These are phyloP conservation scores for Ustilago trichophora DNA, from an alignment of 1,284 basidiomycete genomes.

Conservation along the genomic window DNA sequence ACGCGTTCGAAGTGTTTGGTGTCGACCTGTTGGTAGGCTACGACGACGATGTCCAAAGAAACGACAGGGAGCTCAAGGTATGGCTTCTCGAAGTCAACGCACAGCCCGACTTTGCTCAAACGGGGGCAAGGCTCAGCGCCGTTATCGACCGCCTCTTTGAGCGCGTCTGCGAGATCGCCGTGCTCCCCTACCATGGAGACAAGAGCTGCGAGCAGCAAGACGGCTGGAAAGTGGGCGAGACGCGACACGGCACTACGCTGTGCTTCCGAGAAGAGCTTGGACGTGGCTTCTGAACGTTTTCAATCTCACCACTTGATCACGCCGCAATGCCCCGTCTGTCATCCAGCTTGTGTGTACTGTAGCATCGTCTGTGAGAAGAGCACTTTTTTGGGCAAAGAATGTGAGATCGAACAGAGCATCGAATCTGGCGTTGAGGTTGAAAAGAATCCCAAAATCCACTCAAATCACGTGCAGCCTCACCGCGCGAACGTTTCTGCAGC, in stretches of 20 bases:
- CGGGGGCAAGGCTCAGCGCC: slow-evolving; percentile 82
- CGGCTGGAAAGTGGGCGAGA: slow-evolving; percentile 49
- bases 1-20: slow-evolving; percentile 94
- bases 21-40: slow-evolving; percentile 84
- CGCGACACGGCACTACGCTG: slow-evolving; percentile 40
- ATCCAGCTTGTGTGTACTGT: too few relatives aligned
- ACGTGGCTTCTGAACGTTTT: slow-evolving; percentile 23
- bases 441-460: too few relatives aligned
- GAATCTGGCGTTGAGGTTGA: too few relatives aligned
- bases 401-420: slow-evolving; percentile 9
- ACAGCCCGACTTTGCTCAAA: slow-evolving; percentile 94
- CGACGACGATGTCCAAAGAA: slow-evolving; percentile 10
- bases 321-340: too few relatives aligned
- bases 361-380: too few relatives aligned
- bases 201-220: not conserved
- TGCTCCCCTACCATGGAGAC: slow-evolving; percentile 43
- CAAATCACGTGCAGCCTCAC: slow-evolving; percentile 30
- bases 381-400: too few relatives aligned
- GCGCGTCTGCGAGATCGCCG: slow-evolving; percentile 52
- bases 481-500: slow-evolving; percentile 31
- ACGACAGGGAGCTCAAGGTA: slow-evolving; percentile 70
- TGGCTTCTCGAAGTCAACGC: slow-evolving; percentile 91
- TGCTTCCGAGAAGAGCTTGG: slow-evolving; percentile 52
- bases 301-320: not conserved
- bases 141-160: slow-evolving; percentile 81